phyloP scores from a whole-genome alignment of 768 basidiomycete species.

The Suillus lakei region DNA sequence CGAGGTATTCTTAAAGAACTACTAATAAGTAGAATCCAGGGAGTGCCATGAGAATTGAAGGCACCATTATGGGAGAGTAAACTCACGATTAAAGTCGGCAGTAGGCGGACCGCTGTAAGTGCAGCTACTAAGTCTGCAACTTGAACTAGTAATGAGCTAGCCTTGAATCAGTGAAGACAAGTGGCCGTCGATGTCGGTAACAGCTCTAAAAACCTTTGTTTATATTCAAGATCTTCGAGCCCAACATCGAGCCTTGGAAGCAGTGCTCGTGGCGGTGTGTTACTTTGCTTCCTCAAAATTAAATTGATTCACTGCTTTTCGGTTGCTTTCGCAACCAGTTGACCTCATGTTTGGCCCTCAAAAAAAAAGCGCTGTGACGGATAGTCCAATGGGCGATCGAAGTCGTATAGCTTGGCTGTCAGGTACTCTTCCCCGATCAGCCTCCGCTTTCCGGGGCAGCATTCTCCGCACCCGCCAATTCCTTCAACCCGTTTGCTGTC shows the following conservation, averaged over 20 bases:
- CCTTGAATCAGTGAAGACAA: not conserved
- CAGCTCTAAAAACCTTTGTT: not conserved
- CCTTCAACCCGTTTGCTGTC: not conserved
- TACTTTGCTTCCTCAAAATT: not conserved
- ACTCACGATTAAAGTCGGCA: slow-evolving; percentile 5
- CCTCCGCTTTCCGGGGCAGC: not conserved
- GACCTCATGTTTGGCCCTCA: not conserved
- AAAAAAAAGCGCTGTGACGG: not conserved
- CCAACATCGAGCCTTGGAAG: not conserved
- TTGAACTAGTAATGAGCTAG: not conserved
- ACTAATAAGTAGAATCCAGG: not conserved
- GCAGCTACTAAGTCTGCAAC: not conserved
- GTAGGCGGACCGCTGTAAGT: not conserved
- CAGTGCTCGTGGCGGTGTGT: not conserved
- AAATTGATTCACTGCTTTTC: not conserved
- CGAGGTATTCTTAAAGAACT: not conserved
- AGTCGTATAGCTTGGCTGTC: not conserved
- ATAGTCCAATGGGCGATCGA: not conserved
- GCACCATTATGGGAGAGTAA: slow-evolving; percentile 14
- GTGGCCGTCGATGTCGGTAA: not conserved
- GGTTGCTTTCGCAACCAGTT: not conserved
- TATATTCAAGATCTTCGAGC: not conserved
- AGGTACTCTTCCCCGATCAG: not conserved
- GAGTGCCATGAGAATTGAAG: slow-evolving; percentile 1
- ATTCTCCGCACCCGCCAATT: slow-evolving; percentile 1